Evolutionary conservation across 108 stramenopile genomes (phyloP).

Genomic region (Mayamaea pseudoterrestris): DNA sequence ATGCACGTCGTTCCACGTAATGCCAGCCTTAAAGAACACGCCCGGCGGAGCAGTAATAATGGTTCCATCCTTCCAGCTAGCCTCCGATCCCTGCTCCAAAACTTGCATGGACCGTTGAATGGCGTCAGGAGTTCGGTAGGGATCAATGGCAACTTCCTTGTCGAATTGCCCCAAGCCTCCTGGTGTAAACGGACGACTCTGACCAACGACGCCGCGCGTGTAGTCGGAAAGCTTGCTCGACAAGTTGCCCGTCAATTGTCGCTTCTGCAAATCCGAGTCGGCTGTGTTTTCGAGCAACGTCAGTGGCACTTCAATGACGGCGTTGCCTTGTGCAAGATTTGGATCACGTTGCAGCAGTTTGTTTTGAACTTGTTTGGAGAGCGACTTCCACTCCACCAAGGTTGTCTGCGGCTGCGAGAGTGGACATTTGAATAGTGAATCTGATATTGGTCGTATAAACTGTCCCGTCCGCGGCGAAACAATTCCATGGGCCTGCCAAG

Average conservation of each 20-base stretch:
- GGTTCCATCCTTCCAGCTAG: slow-evolving; percentile 49
- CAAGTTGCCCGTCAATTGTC: slow-evolving; percentile 55
- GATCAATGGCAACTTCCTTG: slow-evolving; percentile 6
- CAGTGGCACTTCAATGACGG: slow-evolving; percentile 6
- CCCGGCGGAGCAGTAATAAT: slow-evolving; percentile 65
- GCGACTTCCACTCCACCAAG: slow-evolving; percentile 19
- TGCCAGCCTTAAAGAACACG: slow-evolving; percentile 43
- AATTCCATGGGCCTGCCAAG: no score
- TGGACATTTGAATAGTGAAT: slow-evolving; percentile 21
- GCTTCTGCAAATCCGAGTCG: slow-evolving; percentile 8
- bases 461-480: no score
- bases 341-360: slow-evolving; percentile 8
- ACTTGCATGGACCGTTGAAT: slow-evolving; percentile 29
- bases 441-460: no score
- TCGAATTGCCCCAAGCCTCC: slow-evolving; percentile 42
- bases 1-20: slow-evolving; percentile 54
- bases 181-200: slow-evolving; percentile 49
- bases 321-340: slow-evolving; percentile 4
- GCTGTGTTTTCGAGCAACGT: neutral
- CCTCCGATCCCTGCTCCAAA: slow-evolving; percentile 36
- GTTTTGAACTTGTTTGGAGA: slow-evolving; percentile 17
- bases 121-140: slow-evolving; percentile 33
- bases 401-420: slow-evolving; percentile 26
- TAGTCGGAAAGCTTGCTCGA: slow-evolving; percentile 65
- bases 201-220: slow-evolving; percentile 54